Evolutionary conservation across 441 rosid species (phyloP).

Genomic region (Metrosideros polymorpha): DNA sequence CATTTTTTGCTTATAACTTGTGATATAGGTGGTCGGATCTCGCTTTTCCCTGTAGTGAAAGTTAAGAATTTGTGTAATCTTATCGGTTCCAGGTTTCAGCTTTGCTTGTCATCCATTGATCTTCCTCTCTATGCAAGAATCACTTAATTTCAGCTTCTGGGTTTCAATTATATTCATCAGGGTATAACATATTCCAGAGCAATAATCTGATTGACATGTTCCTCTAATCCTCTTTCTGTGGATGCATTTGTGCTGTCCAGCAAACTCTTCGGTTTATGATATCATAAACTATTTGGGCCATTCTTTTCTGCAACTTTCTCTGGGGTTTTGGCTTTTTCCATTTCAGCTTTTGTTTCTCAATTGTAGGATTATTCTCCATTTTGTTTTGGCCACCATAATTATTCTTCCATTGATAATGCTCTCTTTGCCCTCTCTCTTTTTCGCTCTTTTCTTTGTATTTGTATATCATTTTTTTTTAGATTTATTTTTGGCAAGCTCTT

Average conservation of each 20-base stretch:
- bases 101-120: neutral
- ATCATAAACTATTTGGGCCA: neutral
- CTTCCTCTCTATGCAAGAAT: neutral
- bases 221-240: neutral
- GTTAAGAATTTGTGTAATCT: neutral
- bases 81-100: neutral
- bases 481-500: neutral
- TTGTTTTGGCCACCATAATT: neutral
- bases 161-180: neutral
- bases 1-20: neutral
- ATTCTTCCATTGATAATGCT: neutral
- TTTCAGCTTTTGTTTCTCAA: neutral
- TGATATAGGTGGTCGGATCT: neutral
- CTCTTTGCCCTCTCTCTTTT: neutral
- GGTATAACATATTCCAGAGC: neutral
- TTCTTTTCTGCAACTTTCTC: neutral
- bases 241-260: neutral
- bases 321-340: neutral
- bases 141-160: neutral
- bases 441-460: neutral
- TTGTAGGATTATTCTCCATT: neutral
- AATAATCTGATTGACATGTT: neutral
- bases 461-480: neutral
- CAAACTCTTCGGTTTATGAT: neutral
- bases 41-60: neutral